These are phyloP conservation scores for Akanthomyces dipterigenus DNA, from an alignment of 2,329 filamentous ascomycete genomes.

Conservation along the genomic window DNA sequence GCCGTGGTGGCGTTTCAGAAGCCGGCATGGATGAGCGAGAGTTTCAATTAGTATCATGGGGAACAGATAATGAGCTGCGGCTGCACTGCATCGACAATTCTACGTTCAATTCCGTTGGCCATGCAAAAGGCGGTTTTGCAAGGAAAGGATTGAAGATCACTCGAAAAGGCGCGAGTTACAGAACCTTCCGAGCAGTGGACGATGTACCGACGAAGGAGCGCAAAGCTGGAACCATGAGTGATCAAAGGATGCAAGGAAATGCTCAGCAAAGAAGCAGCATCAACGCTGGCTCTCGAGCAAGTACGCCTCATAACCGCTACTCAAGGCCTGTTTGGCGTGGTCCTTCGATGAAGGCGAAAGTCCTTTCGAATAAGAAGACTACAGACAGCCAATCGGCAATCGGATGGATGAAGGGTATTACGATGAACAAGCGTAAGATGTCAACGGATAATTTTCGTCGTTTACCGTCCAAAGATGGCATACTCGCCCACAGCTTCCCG, in stretches of 20 bases:
- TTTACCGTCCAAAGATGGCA: constrained; percentile 44
- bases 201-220: constrained; percentile 51
- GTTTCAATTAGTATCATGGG: constrained; percentile 91
- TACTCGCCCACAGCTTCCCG: constrained; percentile 45
- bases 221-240: constrained; percentile 55
- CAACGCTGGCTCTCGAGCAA: constrained; percentile 38
- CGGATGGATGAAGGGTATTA: constrained; percentile 64
- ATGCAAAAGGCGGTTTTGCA: constrained; percentile 60
- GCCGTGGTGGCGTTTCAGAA: constrained; percentile 59
- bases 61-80: constrained; percentile 74
- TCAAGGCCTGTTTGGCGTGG: constrained; percentile 42
- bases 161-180: constrained; percentile 77
- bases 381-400: constrained; percentile 52
- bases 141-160: constrained; percentile 64
- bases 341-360: constrained; percentile 53
- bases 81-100: constrained; percentile 66
- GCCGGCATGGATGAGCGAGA: constrained; percentile 75
- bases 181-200: constrained; percentile 72
- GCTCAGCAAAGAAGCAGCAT: constrained; percentile 35
- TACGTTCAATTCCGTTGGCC: constrained; percentile 62
- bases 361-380: constrained; percentile 30
- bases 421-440: constrained; percentile 50
- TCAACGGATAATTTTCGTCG: constrained; percentile 33
- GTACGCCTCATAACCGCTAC: constrained; percentile 22
- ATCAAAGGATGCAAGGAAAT: constrained; percentile 43